phyloP scores from a whole-genome alignment of 176 grass and related monocot species.

The Cocos nucifera region DNA sequence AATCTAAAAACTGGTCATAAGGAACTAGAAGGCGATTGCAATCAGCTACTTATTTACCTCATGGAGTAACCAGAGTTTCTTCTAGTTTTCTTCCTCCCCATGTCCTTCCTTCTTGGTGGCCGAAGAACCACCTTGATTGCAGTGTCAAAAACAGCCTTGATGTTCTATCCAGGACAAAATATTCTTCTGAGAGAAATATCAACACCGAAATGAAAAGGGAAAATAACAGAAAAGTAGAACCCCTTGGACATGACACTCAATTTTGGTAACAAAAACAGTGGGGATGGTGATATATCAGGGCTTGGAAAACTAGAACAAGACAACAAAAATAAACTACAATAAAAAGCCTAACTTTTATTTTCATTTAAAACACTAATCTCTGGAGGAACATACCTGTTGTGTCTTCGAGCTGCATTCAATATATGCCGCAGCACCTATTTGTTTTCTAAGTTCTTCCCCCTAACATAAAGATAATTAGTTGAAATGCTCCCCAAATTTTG shows the following conservation, averaged over 20 bases:
- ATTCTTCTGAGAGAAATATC: no score
- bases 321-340: no score
- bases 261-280: no score
- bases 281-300: no score
- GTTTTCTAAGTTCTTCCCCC: constrained; percentile 85
- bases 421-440: constrained; percentile 72
- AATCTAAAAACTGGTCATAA: no score
- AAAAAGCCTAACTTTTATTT: no score
- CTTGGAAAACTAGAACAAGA: no score
- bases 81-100: constrained; percentile 53
- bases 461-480: background rate
- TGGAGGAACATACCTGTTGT: constrained; percentile 39
- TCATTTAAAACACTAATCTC: no score
- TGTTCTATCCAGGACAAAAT: constrained; percentile 33
- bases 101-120: constrained; percentile 64
- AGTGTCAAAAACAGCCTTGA: constrained; percentile 82
- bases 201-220: no score
- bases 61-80: constrained; percentile 54
- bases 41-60: constrained; percentile 31
- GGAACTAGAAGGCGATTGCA: no score
- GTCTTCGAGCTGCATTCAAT: constrained; percentile 92
- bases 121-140: constrained; percentile 97
- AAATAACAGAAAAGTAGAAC: no score
- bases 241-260: no score
- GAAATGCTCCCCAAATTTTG: background rate